These are phyloP conservation scores for Diaporthe citriasiana DNA, from an alignment of 2,329 filamentous ascomycete genomes.

Conservation along the genomic window DNA sequence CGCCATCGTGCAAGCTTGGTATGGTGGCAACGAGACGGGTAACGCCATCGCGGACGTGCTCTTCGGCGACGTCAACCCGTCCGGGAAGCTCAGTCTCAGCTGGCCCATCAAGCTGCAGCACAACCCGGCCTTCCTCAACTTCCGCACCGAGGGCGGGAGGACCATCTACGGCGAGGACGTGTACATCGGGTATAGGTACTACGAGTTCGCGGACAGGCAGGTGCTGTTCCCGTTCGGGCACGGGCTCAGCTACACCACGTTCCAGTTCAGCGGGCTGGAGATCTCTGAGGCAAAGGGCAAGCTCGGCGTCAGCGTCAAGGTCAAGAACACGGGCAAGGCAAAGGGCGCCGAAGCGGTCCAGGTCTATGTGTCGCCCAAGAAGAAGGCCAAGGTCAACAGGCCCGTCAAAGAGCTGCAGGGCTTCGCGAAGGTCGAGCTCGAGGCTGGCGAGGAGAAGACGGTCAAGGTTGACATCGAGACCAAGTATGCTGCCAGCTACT, in stretches of 20 bases:
- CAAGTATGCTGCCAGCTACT: constrained; percentile 78
- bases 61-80: constrained; percentile 81
- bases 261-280: constrained; percentile 62
- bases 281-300: constrained; percentile 63
- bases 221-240: constrained; percentile 50
- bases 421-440: constrained; percentile 74
- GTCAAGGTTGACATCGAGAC: constrained; percentile 70
- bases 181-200: constrained; percentile 80
- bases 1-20: constrained; percentile 83
- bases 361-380: constrained; percentile 68
- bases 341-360: constrained; percentile 70
- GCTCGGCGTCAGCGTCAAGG: constrained; percentile 61
- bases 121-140: constrained; percentile 79
- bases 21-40: constrained; percentile 88
- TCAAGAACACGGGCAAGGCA: constrained; percentile 73
- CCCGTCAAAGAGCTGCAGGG: constrained; percentile 76
- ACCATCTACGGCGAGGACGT: constrained; percentile 80
- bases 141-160: constrained; percentile 72
- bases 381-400: constrained; percentile 66
- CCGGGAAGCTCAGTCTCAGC: constrained; percentile 74
- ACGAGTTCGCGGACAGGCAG: constrained; percentile 66
- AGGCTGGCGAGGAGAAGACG: constrained; percentile 69
- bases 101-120: constrained; percentile 75
- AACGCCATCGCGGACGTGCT: constrained; percentile 85
- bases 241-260: constrained; percentile 49